Conservation (phyloP, 108 stramenopile species). For the Aurantiochytrium sp. region DNA sequence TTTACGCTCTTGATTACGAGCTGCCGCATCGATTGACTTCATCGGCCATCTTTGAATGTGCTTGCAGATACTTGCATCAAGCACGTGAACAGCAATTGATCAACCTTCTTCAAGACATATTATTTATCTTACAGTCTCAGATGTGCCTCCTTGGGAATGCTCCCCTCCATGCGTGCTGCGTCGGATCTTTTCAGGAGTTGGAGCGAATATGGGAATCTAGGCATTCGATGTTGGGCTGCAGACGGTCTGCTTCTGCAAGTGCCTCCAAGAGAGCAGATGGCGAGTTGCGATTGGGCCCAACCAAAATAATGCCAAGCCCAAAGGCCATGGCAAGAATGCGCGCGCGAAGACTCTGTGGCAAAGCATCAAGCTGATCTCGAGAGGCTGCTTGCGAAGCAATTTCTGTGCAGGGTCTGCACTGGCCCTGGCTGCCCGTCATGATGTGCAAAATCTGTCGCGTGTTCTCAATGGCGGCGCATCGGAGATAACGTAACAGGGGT, state of each 20-base stretch:
- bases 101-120: no score
- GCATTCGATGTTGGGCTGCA: neutral
- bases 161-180: no score
- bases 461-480: neutral
- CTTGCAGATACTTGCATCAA: no score
- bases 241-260: neutral
- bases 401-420: no score
- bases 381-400: no score
- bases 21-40: no score
- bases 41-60: no score
- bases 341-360: neutral
- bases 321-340: neutral
- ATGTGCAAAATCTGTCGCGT: neutral
- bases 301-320: neutral
- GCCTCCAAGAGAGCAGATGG: neutral
- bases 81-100: no score
- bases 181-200: no score
- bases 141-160: no score
- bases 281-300: neutral
- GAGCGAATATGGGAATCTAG: neutral
- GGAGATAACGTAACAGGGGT: neutral
- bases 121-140: no score
- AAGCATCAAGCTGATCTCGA: neutral
- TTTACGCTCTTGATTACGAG: no score
- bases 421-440: neutral